phyloP scores from a whole-genome alignment of 2,329 filamentous ascomycete species.

The Pyrenophora seminiperda region DNA sequence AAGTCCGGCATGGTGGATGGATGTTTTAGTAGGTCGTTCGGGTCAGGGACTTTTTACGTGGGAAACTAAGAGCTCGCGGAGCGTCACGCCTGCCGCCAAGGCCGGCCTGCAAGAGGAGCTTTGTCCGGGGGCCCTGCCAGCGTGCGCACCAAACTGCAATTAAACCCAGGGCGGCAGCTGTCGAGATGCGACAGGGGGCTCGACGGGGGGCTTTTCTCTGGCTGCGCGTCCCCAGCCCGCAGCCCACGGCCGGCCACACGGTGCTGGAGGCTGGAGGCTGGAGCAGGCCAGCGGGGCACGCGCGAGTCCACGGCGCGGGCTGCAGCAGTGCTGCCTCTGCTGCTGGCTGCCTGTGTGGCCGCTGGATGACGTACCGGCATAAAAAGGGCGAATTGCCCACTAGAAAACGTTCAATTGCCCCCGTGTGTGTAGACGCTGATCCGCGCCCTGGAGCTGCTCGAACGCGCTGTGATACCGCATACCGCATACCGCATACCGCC shows the following conservation, averaged over 20 bases:
- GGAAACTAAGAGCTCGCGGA: conserved; percentile 27
- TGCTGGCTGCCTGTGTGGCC: conserved; percentile 20
- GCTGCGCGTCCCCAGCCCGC: neutral
- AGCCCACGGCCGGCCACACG: conserved; percentile 2
- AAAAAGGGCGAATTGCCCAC: conserved; percentile 29
- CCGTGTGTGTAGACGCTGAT: conserved; percentile 39
- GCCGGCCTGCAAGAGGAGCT: conserved; percentile 23
- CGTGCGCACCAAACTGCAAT: conserved; percentile 9
- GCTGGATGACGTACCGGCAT: conserved; percentile 23
- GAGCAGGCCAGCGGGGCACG: conserved; percentile 22
- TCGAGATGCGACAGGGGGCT: neutral
- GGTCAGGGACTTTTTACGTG: conserved; percentile 41
- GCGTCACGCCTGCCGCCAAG: conserved; percentile 26
- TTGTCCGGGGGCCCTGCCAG: conserved; percentile 18
- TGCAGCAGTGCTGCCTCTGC: conserved; percentile 18
- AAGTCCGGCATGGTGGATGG: conserved; percentile 47
- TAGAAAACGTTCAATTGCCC: conserved; percentile 34
- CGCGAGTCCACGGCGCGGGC: conserved; percentile 20
- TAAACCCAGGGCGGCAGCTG: neutral
- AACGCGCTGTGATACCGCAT: conserved; percentile 19
- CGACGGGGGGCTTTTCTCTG: too few relatives aligned
- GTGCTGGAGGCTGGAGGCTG: too few relatives aligned
- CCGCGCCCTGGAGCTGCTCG: conserved; percentile 22
- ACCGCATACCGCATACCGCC: too few relatives aligned
- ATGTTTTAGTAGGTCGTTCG: conserved; percentile 43